Evolutionary conservation across 1,284 basidiomycete species (phyloP).

Genomic region (Pyrrhoderma lamaoense): DNA sequence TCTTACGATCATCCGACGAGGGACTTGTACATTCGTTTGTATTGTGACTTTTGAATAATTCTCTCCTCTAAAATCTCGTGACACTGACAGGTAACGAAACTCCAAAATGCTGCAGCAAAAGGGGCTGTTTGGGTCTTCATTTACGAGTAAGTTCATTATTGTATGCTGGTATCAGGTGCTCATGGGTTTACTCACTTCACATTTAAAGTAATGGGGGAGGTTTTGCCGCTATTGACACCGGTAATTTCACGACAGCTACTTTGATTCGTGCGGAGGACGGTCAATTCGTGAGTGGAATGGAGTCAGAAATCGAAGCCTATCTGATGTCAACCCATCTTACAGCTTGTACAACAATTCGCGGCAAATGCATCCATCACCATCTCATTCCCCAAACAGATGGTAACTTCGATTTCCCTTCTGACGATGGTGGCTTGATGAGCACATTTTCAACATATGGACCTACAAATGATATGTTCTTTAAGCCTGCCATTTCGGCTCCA

Average conservation of each 20-base stretch:
- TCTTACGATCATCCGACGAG: conserved; percentile 44
- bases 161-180: background rate
- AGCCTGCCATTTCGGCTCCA: conserved; percentile 42
- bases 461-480: conserved; percentile 44
- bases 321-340: conserved; percentile 24
- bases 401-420: conserved; percentile 27
- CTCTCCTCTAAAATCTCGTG: too few species aligned
- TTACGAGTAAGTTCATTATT: conserved; percentile 38
- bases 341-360: conserved; percentile 37
- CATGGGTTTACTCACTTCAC: background rate
- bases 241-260: conserved; percentile 34
- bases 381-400: conserved; percentile 36
- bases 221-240: conserved; percentile 34
- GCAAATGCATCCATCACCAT: conserved; percentile 33
- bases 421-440: conserved; percentile 39
- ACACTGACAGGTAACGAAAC: conserved; percentile 28
- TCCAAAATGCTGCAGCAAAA: conserved; percentile 43
- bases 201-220: conserved; percentile 38
- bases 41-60: too few species aligned
- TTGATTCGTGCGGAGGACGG: conserved; percentile 31
- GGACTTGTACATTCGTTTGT: conserved; percentile 41
- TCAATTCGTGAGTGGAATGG: conserved; percentile 25
- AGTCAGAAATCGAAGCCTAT: conserved; percentile 7
- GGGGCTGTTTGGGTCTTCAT: conserved; percentile 43
- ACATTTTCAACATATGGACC: conserved; percentile 44